Percentiles rank a stretch among this genome's conserved stretches.
phyloP scores from a whole-genome alignment of 345 rosid genomes.

The Reutealis trisperma region DNA sequence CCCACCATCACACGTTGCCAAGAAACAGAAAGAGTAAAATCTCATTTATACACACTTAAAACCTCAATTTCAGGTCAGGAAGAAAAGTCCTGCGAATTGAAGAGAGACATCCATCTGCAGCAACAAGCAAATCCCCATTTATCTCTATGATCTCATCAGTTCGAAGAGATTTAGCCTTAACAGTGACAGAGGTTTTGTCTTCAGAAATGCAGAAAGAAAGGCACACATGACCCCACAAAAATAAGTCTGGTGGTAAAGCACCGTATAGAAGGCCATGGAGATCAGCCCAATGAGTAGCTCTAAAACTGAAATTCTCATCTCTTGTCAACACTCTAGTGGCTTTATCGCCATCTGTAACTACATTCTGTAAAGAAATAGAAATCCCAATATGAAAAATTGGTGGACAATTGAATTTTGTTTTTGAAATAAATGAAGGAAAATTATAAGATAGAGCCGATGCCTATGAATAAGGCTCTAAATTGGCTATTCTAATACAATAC shows the following conservation, averaged over 20 bases:
- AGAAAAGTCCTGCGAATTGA: constrained; percentile 57
- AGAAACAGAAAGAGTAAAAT: not conserved
- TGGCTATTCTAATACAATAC: not conserved
- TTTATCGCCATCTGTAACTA: constrained; percentile 46
- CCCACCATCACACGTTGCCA: not conserved
- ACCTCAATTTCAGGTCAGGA: constrained; percentile 72
- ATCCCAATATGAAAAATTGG: not conserved
- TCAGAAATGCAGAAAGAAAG: constrained; percentile 53
- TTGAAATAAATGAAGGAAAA: not conserved
- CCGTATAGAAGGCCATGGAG: constrained; percentile 56
- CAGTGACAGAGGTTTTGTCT: constrained; percentile 44
- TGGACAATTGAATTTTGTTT: not conserved
- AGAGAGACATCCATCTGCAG: constrained; percentile 83
- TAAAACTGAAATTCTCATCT: constrained; percentile 66
- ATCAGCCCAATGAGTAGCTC: constrained; percentile 84
- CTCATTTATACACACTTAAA: not conserved
- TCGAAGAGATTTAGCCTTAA: constrained; percentile 48
- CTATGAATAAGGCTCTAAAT: no score
- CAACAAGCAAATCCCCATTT: constrained; percentile 64
- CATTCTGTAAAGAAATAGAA: constrained; percentile 47
- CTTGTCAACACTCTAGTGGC: constrained; percentile 44
- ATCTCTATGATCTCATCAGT: constrained; percentile 51
- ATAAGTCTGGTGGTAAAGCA: constrained; percentile 46
- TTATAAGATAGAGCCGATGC: no score
- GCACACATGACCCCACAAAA: constrained; percentile 67